These are phyloP conservation scores for Clonostachys solani DNA, from an alignment of 2,329 filamentous ascomycete genomes.

Conservation along the genomic window DNA sequence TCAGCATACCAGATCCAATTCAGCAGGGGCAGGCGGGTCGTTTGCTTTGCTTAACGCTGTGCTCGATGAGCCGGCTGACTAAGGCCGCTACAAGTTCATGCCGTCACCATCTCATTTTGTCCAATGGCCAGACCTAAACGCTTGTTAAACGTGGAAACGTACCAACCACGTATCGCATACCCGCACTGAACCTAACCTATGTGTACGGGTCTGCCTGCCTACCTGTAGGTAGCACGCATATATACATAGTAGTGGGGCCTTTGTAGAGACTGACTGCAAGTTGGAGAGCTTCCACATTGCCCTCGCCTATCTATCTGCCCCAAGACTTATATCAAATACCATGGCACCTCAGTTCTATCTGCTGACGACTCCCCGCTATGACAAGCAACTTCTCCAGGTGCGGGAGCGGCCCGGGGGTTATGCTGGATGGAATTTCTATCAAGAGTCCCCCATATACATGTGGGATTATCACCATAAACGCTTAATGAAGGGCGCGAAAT, in stretches of 20 bases:
- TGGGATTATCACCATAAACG: constrained; percentile 74
- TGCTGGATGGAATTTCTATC: constrained; percentile 47
- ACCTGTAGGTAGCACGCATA: neutral
- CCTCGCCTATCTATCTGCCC: neutral
- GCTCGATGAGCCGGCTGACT: neutral
- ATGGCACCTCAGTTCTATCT: constrained; percentile 50
- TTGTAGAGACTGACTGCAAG: neutral
- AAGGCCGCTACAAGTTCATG: neutral
- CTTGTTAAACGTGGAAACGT: too few species aligned
- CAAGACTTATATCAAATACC: neutral
- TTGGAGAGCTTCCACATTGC: neutral
- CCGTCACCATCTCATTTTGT: neutral
- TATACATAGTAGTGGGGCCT: neutral
- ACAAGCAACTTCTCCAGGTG: constrained; percentile 48
- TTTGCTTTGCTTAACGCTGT: neutral
- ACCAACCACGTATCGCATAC: too few species aligned
- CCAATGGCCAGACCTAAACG: neutral
- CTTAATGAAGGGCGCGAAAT: constrained; percentile 57
- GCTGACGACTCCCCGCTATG: constrained; percentile 71
- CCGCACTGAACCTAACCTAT: neutral
- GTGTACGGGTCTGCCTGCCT: neutral
- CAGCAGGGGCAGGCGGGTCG: too few species aligned
- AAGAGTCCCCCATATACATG: constrained; percentile 69
- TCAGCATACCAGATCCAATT: too few species aligned
- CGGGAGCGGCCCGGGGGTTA: constrained; percentile 29